Conservation (phyloP, 2,329 filamentous ascomycete species). For the Aspergillus flavus region DNA sequence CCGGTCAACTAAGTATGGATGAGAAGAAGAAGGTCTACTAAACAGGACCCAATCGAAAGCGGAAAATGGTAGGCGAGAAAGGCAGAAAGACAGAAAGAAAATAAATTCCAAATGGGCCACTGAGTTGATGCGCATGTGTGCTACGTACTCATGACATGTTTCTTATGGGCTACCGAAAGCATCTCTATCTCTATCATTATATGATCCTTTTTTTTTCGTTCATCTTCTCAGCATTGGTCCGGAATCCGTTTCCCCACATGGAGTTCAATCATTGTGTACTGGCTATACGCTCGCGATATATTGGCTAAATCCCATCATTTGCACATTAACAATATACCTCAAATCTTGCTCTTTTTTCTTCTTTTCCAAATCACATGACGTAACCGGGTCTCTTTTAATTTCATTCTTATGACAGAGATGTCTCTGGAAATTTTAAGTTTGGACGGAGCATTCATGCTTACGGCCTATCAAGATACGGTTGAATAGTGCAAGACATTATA, state of each 20-base stretch:
- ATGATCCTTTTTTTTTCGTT: background rate
- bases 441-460: background rate
- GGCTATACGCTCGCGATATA: background rate
- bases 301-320: background rate
- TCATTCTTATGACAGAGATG: background rate
- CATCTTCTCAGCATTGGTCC: background rate
- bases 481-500: background rate
- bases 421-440: background rate
- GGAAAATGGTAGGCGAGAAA: conserved; percentile 6
- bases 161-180: background rate
- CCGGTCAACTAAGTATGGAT: conserved; percentile 95
- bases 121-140: background rate
- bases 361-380: background rate
- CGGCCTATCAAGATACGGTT: background rate
- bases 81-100: background rate
- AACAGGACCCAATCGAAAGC: background rate
- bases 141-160: background rate
- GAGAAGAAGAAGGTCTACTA: conserved; percentile 99
- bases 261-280: conserved; percentile 1
- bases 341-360: background rate
- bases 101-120: background rate
- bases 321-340: background rate
- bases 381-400: background rate
- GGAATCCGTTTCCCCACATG: background rate
- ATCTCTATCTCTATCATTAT: background rate